Percentiles rank a stretch among this genome's conserved stretches.
Evolutionary conservation across 805 yeast species (phyloP).

Genomic region (Yamadazyma olivae): DNA sequence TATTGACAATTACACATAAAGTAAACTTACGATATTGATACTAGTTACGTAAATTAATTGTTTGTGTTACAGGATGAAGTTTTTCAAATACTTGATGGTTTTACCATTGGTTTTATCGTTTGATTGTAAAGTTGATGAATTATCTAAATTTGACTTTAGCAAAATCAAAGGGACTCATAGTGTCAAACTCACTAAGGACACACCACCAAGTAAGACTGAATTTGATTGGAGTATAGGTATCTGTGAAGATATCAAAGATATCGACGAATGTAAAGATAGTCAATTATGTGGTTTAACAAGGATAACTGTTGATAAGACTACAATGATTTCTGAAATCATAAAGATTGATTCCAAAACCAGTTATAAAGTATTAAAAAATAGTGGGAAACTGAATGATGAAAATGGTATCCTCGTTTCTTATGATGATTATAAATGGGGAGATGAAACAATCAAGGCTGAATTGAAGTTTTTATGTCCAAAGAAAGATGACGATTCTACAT

Average conservation of each 20-base stretch:
- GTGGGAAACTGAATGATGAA: slow-evolving; percentile 19
- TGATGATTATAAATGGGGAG: slow-evolving; percentile 71
- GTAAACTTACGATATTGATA: too few species aligned
- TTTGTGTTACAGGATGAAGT: slow-evolving; percentile 6
- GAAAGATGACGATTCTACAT: slow-evolving; percentile 15
- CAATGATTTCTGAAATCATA: slow-evolving; percentile 58
- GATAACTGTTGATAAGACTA: slow-evolving; percentile 46
- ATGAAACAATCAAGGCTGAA: slow-evolving; percentile 43
- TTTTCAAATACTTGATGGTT: slow-evolving; percentile 1
- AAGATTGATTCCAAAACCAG: slow-evolving; percentile 47
- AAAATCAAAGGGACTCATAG: slow-evolving; percentile 49
- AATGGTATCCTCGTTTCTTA: slow-evolving; percentile 37
- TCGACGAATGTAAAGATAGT: slow-evolving; percentile 60
- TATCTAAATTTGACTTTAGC: slow-evolving; percentile 41
- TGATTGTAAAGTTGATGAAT: slow-evolving; percentile 30
- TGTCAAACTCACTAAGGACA: slow-evolving; percentile 40
- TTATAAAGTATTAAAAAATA: slow-evolving; percentile 24
- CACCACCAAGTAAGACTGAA: slow-evolving; percentile 77
- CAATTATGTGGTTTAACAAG: slow-evolving; percentile 75
- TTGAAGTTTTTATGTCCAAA: slow-evolving; percentile 47
- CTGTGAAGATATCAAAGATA: slow-evolving; percentile 50
- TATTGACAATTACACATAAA: too few species aligned
- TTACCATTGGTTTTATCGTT: slow-evolving; percentile 5
- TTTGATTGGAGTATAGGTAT: slow-evolving; percentile 69
- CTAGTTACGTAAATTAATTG: too few species aligned